Evolutionary conservation across 768 basidiomycete genomes (phyloP).

Genomic region (Auricularia sp.): DNA sequence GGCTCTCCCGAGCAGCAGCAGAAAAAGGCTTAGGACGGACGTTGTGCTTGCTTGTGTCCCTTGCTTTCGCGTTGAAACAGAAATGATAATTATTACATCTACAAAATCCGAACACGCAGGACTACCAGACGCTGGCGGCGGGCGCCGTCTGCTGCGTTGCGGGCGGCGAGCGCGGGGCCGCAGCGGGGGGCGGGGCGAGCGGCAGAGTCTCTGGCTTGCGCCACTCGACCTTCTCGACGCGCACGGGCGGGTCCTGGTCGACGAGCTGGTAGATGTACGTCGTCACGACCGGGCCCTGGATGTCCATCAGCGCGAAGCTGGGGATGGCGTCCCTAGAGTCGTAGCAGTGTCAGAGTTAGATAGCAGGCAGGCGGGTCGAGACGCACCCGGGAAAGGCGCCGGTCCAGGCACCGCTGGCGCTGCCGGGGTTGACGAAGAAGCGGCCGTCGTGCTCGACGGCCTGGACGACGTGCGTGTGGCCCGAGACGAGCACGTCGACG

Average conservation of each 20-base stretch:
- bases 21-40: too few relatives aligned
- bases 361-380: background rate
- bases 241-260: conserved; percentile 65
- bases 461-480: conserved; percentile 83
- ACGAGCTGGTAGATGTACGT: conserved; percentile 96
- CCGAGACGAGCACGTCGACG: conserved; percentile 77
- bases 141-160: too few relatives aligned
- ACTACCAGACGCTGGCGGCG: too few relatives aligned
- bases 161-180: background rate
- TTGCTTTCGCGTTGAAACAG: too few relatives aligned
- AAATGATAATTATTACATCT: too few relatives aligned
- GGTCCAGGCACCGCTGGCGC: conserved; percentile 91
- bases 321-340: conserved; percentile 68
- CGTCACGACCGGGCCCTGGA: conserved; percentile 93
- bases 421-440: conserved; percentile 95
- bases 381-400: conserved; percentile 59
- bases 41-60: too few relatives aligned
- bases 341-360: background rate
- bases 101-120: too few relatives aligned
- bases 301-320: conserved; percentile 94
- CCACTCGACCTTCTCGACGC: conserved; percentile 68
- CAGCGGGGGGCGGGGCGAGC: background rate
- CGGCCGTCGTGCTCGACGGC: conserved; percentile 83
- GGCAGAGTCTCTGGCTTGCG: background rate
- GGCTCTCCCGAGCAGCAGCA: too few relatives aligned